Conservation (phyloP, 208 protist species). For the Trypanosoma avium region DNA sequence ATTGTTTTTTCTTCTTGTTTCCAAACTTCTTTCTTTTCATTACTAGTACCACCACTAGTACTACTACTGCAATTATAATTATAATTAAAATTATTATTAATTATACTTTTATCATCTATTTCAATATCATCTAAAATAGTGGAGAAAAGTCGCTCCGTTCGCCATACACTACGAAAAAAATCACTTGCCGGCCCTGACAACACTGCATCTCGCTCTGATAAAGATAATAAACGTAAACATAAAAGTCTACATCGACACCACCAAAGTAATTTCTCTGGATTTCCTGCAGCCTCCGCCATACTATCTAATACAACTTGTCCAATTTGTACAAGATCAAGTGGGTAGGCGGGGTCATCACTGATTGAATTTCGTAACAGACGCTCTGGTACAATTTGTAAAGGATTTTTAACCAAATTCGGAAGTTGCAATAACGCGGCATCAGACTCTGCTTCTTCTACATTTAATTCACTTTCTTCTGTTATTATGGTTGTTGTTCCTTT, state of each 20-base stretch:
- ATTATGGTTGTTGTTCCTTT: too few relatives aligned
- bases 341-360: not conserved
- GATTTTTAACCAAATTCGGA: conserved; percentile 13
- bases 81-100: not conserved
- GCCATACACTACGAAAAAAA: conserved; percentile 66
- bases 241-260: conserved; percentile 83
- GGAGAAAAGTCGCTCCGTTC: conserved; percentile 39
- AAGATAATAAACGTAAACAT: conserved; percentile 40
- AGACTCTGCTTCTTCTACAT: conserved; percentile 8
- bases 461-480: conserved; percentile 19
- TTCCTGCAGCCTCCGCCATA: conserved; percentile 45
- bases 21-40: not conserved
- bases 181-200: conserved; percentile 37
- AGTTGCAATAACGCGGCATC: conserved; percentile 22
- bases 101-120: conserved; percentile 7
- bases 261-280: conserved; percentile 55
- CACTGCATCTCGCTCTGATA: conserved; percentile 36
- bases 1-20: not conserved
- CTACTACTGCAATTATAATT: not conserved
- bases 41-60: not conserved
- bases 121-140: conserved; percentile 23
- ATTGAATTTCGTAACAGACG: not conserved
- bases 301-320: conserved; percentile 33
- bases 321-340: conserved; percentile 21
- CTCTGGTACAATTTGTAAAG: conserved; percentile 20